Evolutionary conservation across 2,329 filamentous ascomycete species (phyloP).

Genomic region (Huntiella abstrusa): DNA sequence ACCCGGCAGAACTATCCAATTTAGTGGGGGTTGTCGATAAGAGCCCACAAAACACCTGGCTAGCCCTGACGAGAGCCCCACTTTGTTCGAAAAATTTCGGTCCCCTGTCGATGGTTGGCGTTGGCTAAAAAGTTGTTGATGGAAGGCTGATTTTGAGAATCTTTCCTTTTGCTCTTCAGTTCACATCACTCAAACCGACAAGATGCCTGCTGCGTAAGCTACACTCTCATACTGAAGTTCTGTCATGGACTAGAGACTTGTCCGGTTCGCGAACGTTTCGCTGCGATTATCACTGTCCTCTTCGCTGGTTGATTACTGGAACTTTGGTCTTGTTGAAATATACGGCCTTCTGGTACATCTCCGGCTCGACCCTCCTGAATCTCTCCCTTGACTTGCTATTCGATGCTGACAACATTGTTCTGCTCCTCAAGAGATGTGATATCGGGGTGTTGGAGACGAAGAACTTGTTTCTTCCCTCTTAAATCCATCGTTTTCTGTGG

Average conservation of each 20-base stretch:
- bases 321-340: slow-evolving; percentile 4
- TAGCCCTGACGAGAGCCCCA: slow-evolving; percentile 9
- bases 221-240: slow-evolving; percentile 17
- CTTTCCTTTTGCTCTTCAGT: slow-evolving; percentile 9
- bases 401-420: slow-evolving; percentile 24
- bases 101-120: background rate
- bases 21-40: slow-evolving; percentile 9
- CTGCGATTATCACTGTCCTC: slow-evolving; percentile 68
- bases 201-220: slow-evolving; percentile 38
- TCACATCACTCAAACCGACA: slow-evolving; percentile 14
- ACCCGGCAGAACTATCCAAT: slow-evolving; percentile 18
- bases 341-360: slow-evolving; percentile 17
- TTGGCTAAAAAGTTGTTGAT: background rate
- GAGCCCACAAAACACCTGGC: slow-evolving; percentile 7
- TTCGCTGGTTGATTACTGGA: slow-evolving; percentile 37
- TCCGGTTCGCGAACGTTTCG: slow-evolving; percentile 4
- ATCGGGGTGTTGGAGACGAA: slow-evolving; percentile 66
- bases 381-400: slow-evolving; percentile 37
- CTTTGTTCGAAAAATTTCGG: slow-evolving; percentile 2
- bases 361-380: slow-evolving; percentile 64
- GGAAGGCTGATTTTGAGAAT: slow-evolving; percentile 6
- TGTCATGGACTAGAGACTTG: slow-evolving; percentile 10
- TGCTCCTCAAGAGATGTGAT: slow-evolving; percentile 36
- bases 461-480: slow-evolving; percentile 44
- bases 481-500: slow-evolving; percentile 49